A percentile compares a stretch with the other conserved stretches of the same genome.
These are phyloP conservation scores for Cantharellus cinnabarinus DNA, from an alignment of 768 basidiomycete genomes.

Conservation along the genomic window DNA sequence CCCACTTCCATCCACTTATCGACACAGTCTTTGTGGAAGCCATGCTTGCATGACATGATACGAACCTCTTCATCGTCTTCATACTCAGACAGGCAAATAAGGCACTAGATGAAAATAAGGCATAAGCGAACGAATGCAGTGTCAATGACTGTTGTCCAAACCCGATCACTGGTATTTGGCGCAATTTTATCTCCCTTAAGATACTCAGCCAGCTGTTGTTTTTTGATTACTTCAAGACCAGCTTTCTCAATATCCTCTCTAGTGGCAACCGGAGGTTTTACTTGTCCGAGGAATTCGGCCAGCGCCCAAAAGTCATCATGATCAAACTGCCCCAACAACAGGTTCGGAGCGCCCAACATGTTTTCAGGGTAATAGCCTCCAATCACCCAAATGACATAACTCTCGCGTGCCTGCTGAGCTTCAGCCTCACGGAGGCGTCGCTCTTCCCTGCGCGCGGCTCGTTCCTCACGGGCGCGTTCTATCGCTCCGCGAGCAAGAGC, in stretches of 20 bases:
- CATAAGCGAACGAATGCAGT: background rate
- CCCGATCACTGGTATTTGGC: constrained; percentile 61
- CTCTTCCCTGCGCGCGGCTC: background rate
- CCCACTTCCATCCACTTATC: constrained; percentile 71
- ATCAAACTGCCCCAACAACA: constrained; percentile 17
- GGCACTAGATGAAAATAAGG: constrained; percentile 29
- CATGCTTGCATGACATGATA: constrained; percentile 64
- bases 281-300: constrained; percentile 63
- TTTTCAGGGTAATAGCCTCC: constrained; percentile 79
- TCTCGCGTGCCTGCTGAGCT: background rate
- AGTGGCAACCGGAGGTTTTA: constrained; percentile 62
- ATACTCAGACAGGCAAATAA: constrained; percentile 82
- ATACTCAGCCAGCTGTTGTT: constrained; percentile 29
- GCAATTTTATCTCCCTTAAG: constrained; percentile 44
- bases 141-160: constrained; percentile 19
- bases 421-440: background rate
- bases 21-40: constrained; percentile 77
- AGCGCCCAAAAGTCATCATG: constrained; percentile 43
- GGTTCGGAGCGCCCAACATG: constrained; percentile 34
- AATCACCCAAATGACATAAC: constrained; percentile 9
- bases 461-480: background rate
- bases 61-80: constrained; percentile 56
- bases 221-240: constrained; percentile 56
- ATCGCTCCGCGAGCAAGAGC: background rate
- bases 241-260: constrained; percentile 73